Percentiles rank a stretch among this genome's conserved stretches.
Conservation (phyloP, 2,329 filamentous ascomycete genomes). For the Ceratocystis eucalypticola region DNA sequence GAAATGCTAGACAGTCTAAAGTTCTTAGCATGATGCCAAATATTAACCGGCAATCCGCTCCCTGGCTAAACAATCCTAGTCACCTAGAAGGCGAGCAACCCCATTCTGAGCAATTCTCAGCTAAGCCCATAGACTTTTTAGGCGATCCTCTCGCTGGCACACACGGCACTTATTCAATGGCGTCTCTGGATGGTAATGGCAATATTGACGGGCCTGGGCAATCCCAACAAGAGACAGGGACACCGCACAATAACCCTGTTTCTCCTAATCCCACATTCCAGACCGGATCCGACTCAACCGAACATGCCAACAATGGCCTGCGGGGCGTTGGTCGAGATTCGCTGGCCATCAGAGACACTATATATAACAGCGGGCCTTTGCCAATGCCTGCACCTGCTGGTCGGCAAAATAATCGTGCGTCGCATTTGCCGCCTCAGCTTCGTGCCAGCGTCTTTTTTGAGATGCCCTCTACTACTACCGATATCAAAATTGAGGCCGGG, state of each 20-base stretch:
- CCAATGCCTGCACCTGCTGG: constrained; percentile 9
- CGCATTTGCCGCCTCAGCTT: constrained; percentile 60
- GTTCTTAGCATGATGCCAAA: constrained; percentile 47
- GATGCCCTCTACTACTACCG: constrained; percentile 39
- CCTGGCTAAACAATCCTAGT: constrained; percentile 28
- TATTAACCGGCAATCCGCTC: constrained; percentile 19
- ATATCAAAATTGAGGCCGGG: constrained; percentile 52
- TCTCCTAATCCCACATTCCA: constrained; percentile 13
- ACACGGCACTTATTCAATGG: not conserved
- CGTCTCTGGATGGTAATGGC: constrained; percentile 4
- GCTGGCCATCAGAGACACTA: not conserved
- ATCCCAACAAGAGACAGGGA: not conserved
- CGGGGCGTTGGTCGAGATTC: not conserved
- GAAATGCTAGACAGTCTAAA: constrained; percentile 60
- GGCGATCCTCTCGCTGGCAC: constrained; percentile 11
- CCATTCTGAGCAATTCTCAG: constrained; percentile 2
- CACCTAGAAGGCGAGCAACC: constrained; percentile 1
- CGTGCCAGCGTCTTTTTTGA: constrained; percentile 91
- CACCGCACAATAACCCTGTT: not conserved
- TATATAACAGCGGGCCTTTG: constrained; percentile 4
- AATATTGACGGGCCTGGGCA: constrained; percentile 2
- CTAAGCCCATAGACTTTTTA: constrained; percentile 17
- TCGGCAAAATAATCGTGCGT: constrained; percentile 7
- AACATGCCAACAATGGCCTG: constrained; percentile 8
- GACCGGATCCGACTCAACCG: constrained; percentile 11